phyloP scores from a whole-genome alignment of 148 eudicot species.

The Mesembryanthemum crystallinum region DNA sequence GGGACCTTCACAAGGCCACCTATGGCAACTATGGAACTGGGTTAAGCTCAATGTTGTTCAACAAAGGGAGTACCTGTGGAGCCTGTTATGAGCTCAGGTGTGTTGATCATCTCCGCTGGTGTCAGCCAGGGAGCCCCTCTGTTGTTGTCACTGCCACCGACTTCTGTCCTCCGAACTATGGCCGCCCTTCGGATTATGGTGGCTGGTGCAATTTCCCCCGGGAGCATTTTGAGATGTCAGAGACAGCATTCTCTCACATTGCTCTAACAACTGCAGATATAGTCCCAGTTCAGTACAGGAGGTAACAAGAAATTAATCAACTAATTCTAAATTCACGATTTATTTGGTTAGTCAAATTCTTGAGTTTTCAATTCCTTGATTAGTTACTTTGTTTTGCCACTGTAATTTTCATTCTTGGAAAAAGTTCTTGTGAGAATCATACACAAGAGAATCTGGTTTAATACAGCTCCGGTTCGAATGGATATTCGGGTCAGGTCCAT shows the following conservation, averaged over 20 bases:
- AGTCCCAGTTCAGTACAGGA: constrained; percentile 57
- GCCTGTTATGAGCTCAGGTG: constrained; percentile 64
- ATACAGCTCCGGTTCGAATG: no score
- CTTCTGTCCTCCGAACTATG: constrained; percentile 67
- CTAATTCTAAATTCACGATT: no score
- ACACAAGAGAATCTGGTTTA: no score
- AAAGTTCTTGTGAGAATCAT: no score
- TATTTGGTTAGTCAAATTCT: not conserved
- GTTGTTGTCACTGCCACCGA: constrained; percentile 63
- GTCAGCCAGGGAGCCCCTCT: constrained; percentile 56
- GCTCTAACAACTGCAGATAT: constrained; percentile 45
- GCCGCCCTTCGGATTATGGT: constrained; percentile 62
- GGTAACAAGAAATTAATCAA: constrained; percentile 31
- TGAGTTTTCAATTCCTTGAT: not conserved
- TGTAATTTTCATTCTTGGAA: not conserved
- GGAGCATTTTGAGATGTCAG: constrained; percentile 66
- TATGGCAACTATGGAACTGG: constrained; percentile 56
- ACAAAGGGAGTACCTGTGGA: constrained; percentile 67
- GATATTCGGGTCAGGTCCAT: no score
- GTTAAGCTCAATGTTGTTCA: constrained; percentile 51
- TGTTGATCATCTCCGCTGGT: constrained; percentile 57
- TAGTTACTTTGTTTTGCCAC: constrained; percentile 1
- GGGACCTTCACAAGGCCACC: constrained; percentile 52
- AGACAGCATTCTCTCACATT: constrained; percentile 48
- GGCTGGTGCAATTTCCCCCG: constrained; percentile 76